Conservation (phyloP, 2,329 filamentous ascomycete genomes). For the Aureobasidium pullulans region DNA sequence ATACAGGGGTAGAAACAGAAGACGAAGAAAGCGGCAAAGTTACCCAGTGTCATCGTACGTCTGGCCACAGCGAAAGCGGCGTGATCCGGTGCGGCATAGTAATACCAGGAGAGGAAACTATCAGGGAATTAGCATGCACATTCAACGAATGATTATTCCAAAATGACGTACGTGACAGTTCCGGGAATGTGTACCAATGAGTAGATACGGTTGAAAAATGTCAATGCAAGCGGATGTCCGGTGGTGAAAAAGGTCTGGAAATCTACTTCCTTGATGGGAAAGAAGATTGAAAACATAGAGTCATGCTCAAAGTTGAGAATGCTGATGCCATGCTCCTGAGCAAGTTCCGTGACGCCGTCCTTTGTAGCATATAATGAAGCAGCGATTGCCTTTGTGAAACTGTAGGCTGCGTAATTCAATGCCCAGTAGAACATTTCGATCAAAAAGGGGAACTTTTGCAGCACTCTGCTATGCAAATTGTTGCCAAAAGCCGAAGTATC, state of each 20-base stretch:
- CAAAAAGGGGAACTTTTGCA: slow-evolving; percentile 62
- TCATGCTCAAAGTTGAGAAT: slow-evolving; percentile 49
- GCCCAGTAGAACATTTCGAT: slow-evolving; percentile 70
- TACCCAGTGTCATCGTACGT: slow-evolving; percentile 40
- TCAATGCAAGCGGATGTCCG: slow-evolving; percentile 45
- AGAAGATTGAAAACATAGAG: slow-evolving; percentile 43
- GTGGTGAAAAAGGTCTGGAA: slow-evolving; percentile 52
- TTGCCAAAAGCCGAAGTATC: slow-evolving; percentile 55
- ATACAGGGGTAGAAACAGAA: slow-evolving; percentile 45
- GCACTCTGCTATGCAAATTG: slow-evolving; percentile 53
- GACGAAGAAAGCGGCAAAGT: slow-evolving; percentile 43
- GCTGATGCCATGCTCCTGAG: slow-evolving; percentile 48
- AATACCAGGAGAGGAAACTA: slow-evolving; percentile 56
- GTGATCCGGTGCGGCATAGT: slow-evolving; percentile 47
- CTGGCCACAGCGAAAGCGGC: slow-evolving; percentile 34
- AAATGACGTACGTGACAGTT: slow-evolving; percentile 44
- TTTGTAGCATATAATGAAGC: slow-evolving; percentile 46
- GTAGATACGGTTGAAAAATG: slow-evolving; percentile 51
- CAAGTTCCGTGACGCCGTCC: slow-evolving; percentile 48
- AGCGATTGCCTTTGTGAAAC: slow-evolving; percentile 45
- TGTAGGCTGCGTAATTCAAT: slow-evolving; percentile 58
- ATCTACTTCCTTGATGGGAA: slow-evolving; percentile 45
- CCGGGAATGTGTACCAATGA: slow-evolving; percentile 56
- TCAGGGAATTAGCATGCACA: slow-evolving; percentile 12
- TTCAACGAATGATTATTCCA: no score